Base-by-base conservation (phyloP, 2,329 filamentous ascomycete species). In the Zymoseptoria tritici region DNA sequence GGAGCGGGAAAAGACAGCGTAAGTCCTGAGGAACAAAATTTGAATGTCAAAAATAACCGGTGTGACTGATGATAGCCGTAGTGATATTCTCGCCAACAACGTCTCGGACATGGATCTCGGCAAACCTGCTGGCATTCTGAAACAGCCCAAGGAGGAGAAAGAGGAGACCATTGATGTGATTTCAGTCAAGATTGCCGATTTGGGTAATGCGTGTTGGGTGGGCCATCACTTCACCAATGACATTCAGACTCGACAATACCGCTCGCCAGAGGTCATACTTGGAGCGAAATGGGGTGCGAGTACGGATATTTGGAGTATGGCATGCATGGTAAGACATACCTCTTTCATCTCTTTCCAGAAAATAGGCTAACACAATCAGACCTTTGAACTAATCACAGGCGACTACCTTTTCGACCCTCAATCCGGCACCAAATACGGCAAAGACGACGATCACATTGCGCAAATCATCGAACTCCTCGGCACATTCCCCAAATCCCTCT, bases 271-370 rank as follows among this genome's bases (percentile, higher is more conserved):
- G 76, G 94, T 99, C 59, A 97, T 99, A 62, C 80, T 99, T 20
- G 94, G 94, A 49, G 86, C 91, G 2, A 97, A 97, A 79, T 99
- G 94, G 94, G 94, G 94, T 67, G 94, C 94, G n/a, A 97, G 93
- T 73, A 97, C 94, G 1, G 94, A 99, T 76, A 90, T 97, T 7
- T 99, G 94, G 94, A 97, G 93, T 77, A 99, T 99, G 94, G 92
- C 94, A 60, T 90, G 90, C 67, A 99, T 99, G 94, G 94, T 22
- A n/a, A n/a, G n/a, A n/a, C n/a, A n/a, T n/a, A n/a, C n/a, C n/a
- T n/a, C n/a, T n/a, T n/a, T n/a, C n/a, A n/a, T n/a, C n/a, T n/a
- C n/a, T n/a, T n/a, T n/a, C n/a, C n/a, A n/a, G n/a, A n/a, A n/a
- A n/a, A n/a, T n/a, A n/a, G n/a, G n/a, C n/a, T n/a, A 36, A 66